These are phyloP conservation scores for Glycyrrhiza uralensis DNA, from an alignment of 306 rosid species.

Conservation along the genomic window DNA sequence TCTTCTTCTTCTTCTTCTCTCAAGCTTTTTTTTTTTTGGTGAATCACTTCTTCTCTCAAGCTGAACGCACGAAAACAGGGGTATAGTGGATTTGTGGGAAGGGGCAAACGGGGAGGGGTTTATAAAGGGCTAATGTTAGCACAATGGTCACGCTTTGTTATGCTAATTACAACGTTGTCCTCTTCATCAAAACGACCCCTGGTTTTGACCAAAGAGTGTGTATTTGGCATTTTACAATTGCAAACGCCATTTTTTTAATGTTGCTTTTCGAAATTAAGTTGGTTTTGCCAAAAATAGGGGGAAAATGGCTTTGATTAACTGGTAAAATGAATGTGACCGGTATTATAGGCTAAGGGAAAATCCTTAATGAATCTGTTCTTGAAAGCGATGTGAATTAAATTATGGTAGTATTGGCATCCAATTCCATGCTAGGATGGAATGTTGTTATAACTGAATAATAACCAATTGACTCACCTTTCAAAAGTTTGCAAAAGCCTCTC, in stretches of 20 bases:
- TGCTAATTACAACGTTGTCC: constrained; percentile 16
- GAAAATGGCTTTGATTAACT: not conserved
- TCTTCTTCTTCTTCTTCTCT: too few relatives aligned
- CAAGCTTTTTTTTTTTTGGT: too few relatives aligned
- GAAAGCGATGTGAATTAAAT: constrained; percentile 2
- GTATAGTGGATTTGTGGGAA: not conserved
- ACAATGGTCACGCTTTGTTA: not conserved
- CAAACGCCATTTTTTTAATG: too few relatives aligned
- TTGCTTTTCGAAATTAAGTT: not conserved
- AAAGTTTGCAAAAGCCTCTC: not conserved
- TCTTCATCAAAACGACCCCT: not conserved
- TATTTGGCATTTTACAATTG: too few relatives aligned
- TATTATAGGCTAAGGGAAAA: not conserved
- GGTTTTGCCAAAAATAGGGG: not conserved
- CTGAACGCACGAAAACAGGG: not conserved
- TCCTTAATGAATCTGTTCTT: constrained; percentile 1
- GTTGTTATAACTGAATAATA: not conserved
- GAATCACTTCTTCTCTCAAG: too few relatives aligned
- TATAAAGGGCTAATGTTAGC: constrained; percentile 7
- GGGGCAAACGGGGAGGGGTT: not conserved
- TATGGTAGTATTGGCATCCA: not conserved
- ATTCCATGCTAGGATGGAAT: not conserved
- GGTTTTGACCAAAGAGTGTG: not conserved
- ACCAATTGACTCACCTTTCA: not conserved
- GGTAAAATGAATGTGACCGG: constrained; percentile 14